Base-by-base conservation (phyloP, 768 basidiomycete species). In the Neoboletus brunneissimus region DNA sequence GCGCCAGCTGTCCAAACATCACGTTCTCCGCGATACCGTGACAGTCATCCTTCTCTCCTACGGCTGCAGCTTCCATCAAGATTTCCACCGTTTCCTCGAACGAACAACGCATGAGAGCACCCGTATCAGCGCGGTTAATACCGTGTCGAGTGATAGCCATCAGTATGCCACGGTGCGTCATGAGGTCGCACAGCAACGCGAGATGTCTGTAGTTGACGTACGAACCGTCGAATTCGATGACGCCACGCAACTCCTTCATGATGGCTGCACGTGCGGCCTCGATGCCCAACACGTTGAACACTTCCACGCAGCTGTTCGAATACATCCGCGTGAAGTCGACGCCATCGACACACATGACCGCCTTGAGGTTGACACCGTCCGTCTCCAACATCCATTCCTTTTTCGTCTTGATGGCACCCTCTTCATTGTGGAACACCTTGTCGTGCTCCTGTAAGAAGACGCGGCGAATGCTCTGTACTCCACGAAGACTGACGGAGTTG, bases 31-130 rank as follows among this genome's bases (percentile, higher is more conserved):
- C 97, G 32, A 99, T 86, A 43, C 96, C 97, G 52, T 92, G 92
- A 69, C 97, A 99, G 64, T 98, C 96, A 61, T 99, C 97, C 72
- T 94, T 92, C 77, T 98, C 96, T 52, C 97, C 97, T 23, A 95
- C 90, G 1, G 96, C 94, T 1, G 97, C 97, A 0, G 97, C 97
- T 70, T 99, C 97, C 89, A 98, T 95, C 53, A 99, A 74, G 65
- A 98, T 98, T 71, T 99, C 97, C 58, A 99, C 97, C 3, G 97
- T 99, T 78, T 98, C 97, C 72, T 99, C 97, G 80, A 99, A 99
- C 1, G 97, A 98, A 72, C 94, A 98, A 48, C 97, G 81, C 89
- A 98, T 98, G 51, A 99, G 79, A 5, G 97, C 96, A 20, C 97
- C 97, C n/a, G 97, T 98, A 65, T 99, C 97, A 25, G 95, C 89